Base-by-base conservation (phyloP, 495 filamentous ascomycete species). In the Saxophila tyrrhenica region DNA sequence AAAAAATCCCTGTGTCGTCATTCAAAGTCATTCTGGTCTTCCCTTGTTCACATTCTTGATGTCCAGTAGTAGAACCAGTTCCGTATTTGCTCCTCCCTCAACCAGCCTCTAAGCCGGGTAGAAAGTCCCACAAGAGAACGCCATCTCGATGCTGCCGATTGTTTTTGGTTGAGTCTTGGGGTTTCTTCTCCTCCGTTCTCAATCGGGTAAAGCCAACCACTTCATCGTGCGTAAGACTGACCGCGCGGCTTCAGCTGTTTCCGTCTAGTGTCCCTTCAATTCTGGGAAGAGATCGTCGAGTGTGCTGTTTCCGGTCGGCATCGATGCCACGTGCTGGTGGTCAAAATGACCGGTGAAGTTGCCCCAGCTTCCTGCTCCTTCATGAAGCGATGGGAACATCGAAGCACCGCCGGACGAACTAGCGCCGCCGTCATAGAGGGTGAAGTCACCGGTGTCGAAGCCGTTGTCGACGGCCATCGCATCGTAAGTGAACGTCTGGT, bases 211-310 rank as follows among this genome's bases (percentile, higher is more conserved):
- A n/a, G n/a, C n/a, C n/a, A n/a, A n/a, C n/a, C n/a, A n/a, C n/a
- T n/a, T n/a, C n/a, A n/a, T n/a, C n/a, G n/a, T n/a, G n/a, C n/a
- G n/a, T n/a, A n/a, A n/a, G n/a, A n/a, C n/a, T n/a, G n/a, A n/a
- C n/a, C n/a, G n/a, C n/a, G n/a, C n/a, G n/a, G n/a, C n/a, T 39
- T 39, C 35, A 9, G 35, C 8, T 39, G 35, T 39, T 39, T 39
- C 35, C 35, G 16, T 39, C 54, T 51, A 54, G 23, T 51, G 60
- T 32, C 38, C 58, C 58, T 48, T 52, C 20, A 60, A 50, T 29
- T 59, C 60, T 13, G 57, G 54, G 50, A 63, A 63, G n/a, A 62
- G 52, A 41, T 59, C 60, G 24, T 59, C 56, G 11, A 63, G 41
- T 24, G 61, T 25, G 29, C 57, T 61, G 55, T 57, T 57, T n/a